Evolutionary conservation across 2,329 filamentous ascomycete species (phyloP), one percentile per base, ranked within the genome.

Genomic region (Ceratocystis variospora): DNA sequence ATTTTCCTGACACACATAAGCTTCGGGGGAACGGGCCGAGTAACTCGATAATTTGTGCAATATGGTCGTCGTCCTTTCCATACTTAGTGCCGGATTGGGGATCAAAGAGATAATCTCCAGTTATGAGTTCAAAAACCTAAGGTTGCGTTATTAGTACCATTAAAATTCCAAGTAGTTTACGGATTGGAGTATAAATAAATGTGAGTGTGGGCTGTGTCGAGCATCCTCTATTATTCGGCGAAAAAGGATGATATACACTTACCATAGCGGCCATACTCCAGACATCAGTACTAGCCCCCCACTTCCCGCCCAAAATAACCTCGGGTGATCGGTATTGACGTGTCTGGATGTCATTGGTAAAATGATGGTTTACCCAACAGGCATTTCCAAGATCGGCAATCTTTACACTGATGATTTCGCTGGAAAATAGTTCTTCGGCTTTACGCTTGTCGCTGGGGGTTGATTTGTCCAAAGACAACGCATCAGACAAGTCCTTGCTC

Each of bases 261-360:
- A 97, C 94, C 94, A 99, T 99, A 71, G 89, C 89, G 68, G 94
- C 92, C 94, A 99, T 99, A 77, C 93, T 97, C 94, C 94, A 99
- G 6, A 97, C 89, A 76, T 99, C 94, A 1, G 94, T 97, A 74
- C 93, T 97, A n/a, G 94, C 94, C 71, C 94, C 94, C 94, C 94
- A 99, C 79, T 97, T 97, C 2, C 91, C 86, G 48, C 94, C 94
- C 22, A 99, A 79, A 68, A 99, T 97, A 66, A 99, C 94, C 77
- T 99, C 94, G 1, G 94, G 94, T 1, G 94, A 97, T 67, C 94
- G 83, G 76, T 99, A 99, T 77, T 99, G 94, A 72, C 94, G 83
- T 7, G 94, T 99, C 75, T 99, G 94, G 72, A 99, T 99, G 75
- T 99, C 94, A 74, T 99, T 96, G 73, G 94, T 99, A 77, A 99